phyloP scores from a whole-genome alignment of 495 filamentous ascomycete species.

The Talaromyces nanjingensis region DNA sequence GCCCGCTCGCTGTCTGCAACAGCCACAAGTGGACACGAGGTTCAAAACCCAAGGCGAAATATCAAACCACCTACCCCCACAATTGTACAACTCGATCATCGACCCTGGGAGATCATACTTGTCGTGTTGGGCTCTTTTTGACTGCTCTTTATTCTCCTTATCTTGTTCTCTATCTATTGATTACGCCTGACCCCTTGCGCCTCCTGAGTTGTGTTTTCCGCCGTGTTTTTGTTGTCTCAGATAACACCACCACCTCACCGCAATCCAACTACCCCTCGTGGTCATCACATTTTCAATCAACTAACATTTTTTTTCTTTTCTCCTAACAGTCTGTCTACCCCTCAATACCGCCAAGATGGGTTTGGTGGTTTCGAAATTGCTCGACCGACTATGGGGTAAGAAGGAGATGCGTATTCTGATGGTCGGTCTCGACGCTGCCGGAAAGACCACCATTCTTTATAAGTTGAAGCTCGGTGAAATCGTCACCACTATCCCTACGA shows the following conservation, averaged over 20 bases:
- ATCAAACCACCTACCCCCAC: constrained; percentile 12
- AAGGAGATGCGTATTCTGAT: constrained; percentile 99
- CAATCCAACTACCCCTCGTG: not conserved
- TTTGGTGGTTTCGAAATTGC: constrained; percentile 87
- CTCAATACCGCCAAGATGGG: constrained; percentile 69
- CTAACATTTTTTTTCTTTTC: not conserved
- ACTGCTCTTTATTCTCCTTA: constrained; percentile 9
- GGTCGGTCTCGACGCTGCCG: constrained; percentile 98
- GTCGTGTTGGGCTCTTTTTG: not conserved
- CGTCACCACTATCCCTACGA: constrained; percentile 98
- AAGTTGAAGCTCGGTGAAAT: constrained; percentile 99
- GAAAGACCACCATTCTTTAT: constrained; percentile 99
- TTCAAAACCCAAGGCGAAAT: not conserved
- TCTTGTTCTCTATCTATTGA: constrained; percentile 2
- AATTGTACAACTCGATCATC: constrained; percentile 11
- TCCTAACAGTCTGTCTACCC: constrained; percentile 4
- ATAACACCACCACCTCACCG: not conserved
- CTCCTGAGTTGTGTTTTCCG: constrained; percentile 1
- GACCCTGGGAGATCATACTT: constrained; percentile 6
- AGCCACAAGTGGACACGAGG: constrained; percentile 2
- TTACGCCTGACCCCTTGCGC: not conserved
- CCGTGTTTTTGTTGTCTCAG: constrained; percentile 4
- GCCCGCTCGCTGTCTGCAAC: constrained; percentile 16
- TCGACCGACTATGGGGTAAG: constrained; percentile 94
- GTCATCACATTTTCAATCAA: not conserved